Evolutionary conservation across 2,329 filamentous ascomycete species (phyloP), one percentile per base, ranked within the genome.

Genomic region (Sclerotinia borealis): DNA sequence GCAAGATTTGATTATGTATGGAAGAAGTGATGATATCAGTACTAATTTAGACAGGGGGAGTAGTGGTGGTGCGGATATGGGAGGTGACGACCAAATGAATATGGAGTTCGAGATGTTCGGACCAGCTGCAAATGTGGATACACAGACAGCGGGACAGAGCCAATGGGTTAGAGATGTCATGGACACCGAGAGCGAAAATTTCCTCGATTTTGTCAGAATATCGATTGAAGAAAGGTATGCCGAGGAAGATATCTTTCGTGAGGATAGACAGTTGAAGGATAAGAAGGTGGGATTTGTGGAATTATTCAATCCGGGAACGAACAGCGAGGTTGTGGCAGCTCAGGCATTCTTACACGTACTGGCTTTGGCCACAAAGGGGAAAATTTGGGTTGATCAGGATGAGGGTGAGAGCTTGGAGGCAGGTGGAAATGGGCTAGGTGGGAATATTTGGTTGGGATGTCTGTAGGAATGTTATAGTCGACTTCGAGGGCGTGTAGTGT

Each of bases 301-400:
- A 55, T 76, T 96, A 11, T 84, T 95, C 50, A 80, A 84, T n/a
- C 82, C 85, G 0, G 72, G 72, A 11, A 76, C 79, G 41, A 71
- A 73, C 48, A 85, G 83, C 36, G 79, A 74, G 48, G 77, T 84
- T 36, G 85, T 91, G 15, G 90, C 88, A 10, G 86, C 89, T 2
- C 89, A 92, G 73, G 91, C 86, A 0, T 88, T 91, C 72, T 85
- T 89, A 76, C 90, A 95, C 73, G 80, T 91, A 2, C 81, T 96
- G 17, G 80, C 83, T 13, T 80, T 95, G 49, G 87, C 85, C 7
- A 91, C 85, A 2, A 91, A 87, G 75, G 81, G 81, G 2, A 74
- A 83, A 62, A 77, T 93, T 50, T 73, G 76, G 22, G 85, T 93
- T 6, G 76, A 82, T 66, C 92, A 96, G 75, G 64, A 71, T 36